Conservation (phyloP, 768 basidiomycete species). For the Mycena chlorophos region DNA sequence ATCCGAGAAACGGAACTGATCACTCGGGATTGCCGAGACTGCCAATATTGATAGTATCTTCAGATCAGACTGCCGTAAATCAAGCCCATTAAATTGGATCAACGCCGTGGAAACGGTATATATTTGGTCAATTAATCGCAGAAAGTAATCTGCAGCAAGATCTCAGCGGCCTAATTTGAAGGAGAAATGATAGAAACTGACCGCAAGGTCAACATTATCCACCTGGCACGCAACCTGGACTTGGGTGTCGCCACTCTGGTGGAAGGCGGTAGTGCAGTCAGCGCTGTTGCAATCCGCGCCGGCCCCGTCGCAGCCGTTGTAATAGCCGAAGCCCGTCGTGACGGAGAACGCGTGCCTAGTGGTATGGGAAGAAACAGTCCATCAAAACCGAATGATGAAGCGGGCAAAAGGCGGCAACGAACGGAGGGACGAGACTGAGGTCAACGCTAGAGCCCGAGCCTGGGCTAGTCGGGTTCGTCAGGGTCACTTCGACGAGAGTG, state of each 20-base stretch:
- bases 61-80: too few relatives aligned
- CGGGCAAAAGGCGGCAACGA: constrained; percentile 9
- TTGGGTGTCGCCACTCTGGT: constrained; percentile 25
- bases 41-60: too few relatives aligned
- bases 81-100: too few relatives aligned
- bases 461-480: constrained; percentile 33
- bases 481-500: constrained; percentile 34
- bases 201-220: constrained; percentile 28
- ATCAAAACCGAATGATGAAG: neutral
- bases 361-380: neutral
- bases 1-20: too few relatives aligned
- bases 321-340: constrained; percentile 35
- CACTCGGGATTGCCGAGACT: too few relatives aligned
- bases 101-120: too few relatives aligned
- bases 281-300: constrained; percentile 31
- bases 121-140: too few relatives aligned
- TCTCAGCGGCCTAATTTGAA: neutral
- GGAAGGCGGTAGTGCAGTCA: constrained; percentile 34
- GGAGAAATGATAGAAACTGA: constrained; percentile 1
- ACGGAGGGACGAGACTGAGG: constrained; percentile 36
- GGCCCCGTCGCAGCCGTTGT: constrained; percentile 29
- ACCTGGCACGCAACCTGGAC: constrained; percentile 37
- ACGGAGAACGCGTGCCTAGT: constrained; percentile 35
- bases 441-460: constrained; percentile 38
- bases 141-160: neutral